phyloP scores from a whole-genome alignment of 768 basidiomycete species.

The Psilocybe subaeruginosa region DNA sequence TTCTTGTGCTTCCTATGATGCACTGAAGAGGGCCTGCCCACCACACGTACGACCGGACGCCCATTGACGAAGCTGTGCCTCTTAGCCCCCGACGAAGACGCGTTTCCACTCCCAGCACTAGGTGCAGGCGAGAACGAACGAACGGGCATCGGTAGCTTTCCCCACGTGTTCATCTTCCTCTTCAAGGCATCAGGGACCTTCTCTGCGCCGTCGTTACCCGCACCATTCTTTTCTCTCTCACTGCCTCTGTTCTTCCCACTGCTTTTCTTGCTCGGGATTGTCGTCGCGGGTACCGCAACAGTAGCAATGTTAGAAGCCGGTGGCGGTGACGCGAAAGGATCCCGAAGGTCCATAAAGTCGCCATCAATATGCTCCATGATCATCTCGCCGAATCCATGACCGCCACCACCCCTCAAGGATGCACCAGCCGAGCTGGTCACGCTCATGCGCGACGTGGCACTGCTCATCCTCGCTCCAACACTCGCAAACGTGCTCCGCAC shows the following conservation, averaged over 20 bases:
- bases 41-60: neutral
- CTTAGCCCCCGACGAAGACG: constrained; percentile 2
- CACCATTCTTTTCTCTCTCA: neutral
- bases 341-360: constrained; percentile 37
- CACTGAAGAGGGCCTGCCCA: constrained; percentile 9
- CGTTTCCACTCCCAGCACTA: constrained; percentile 6
- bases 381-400: constrained; percentile 12
- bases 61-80: constrained; percentile 5
- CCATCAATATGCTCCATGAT: constrained; percentile 22
- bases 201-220: constrained; percentile 13
- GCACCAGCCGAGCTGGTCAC: constrained; percentile 2
- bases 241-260: neutral
- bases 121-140: constrained; percentile 14
- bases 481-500: constrained; percentile 26
- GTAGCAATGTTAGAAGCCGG: constrained; percentile 6
- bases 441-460: constrained; percentile 18
- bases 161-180: constrained; percentile 30
- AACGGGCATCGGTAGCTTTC: constrained; percentile 24
- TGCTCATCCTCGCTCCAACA: constrained; percentile 25
- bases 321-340: constrained; percentile 33
- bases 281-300: constrained; percentile 3
- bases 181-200: constrained; percentile 8
- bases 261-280: constrained; percentile 2
- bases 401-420: constrained; percentile 1
- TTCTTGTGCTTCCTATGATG: constrained; percentile 15